Percentiles rank a stretch among this genome's conserved stretches.
Conservation (phyloP, 148 eudicot genomes). For the Dysphania ambrosioides region DNA sequence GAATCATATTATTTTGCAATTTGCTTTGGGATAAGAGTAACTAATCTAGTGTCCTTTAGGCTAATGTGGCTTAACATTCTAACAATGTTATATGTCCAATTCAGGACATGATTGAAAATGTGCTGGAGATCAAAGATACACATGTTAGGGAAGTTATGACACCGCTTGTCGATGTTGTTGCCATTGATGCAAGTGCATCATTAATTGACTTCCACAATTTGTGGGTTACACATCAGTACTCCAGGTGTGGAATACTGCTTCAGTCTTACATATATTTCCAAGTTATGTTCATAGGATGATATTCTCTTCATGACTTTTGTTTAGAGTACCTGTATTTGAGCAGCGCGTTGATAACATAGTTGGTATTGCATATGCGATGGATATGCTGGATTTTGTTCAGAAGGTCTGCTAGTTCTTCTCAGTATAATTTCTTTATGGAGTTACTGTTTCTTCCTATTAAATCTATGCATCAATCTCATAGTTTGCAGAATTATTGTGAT, state of each 20-base stretch:
- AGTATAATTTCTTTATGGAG: slow-evolving; percentile 9
- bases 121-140: slow-evolving; percentile 94
- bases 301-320: slow-evolving; percentile 21
- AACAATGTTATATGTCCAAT: slow-evolving; percentile 24
- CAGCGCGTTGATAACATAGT: slow-evolving; percentile 94
- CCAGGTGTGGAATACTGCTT: slow-evolving; percentile 49
- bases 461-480: slow-evolving; percentile 42
- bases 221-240: slow-evolving; percentile 96
- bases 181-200: slow-evolving; percentile 91
- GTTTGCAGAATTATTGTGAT: slow-evolving; percentile 41
- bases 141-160: slow-evolving; percentile 99
- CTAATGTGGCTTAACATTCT: neutral
- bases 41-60: neutral
- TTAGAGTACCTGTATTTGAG: slow-evolving; percentile 94
- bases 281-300: slow-evolving; percentile 15
- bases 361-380: slow-evolving; percentile 99
- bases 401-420: slow-evolving; percentile 52
- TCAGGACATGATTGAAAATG: slow-evolving; percentile 99
- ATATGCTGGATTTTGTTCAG: slow-evolving; percentile 78
- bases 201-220: slow-evolving; percentile 80
- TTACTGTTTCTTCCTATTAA: slow-evolving; percentile 23
- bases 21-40: neutral
- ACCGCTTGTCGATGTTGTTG: slow-evolving; percentile 97
- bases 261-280: neutral
- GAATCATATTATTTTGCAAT: neutral